Percentiles rank a stretch among this genome's conserved stretches.
These are phyloP conservation scores for Yarrowia sp. DNA, from an alignment of 805 yeast species.

Conservation along the genomic window DNA sequence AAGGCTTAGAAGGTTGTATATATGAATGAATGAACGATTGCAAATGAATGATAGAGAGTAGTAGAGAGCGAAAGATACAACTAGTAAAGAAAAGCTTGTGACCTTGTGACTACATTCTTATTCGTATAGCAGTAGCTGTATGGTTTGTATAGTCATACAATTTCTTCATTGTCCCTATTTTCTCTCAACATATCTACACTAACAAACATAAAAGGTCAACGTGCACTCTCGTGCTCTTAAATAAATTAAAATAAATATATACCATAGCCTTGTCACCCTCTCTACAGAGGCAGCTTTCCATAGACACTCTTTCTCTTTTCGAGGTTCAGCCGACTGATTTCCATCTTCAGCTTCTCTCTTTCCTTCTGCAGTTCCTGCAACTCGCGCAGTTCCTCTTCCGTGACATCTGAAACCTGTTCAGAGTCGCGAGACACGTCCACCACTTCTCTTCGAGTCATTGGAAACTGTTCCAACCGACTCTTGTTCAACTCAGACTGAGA, in stretches of 20 bases:
- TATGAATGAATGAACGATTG: neutral
- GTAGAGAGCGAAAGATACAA: too few relatives aligned
- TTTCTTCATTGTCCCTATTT: too few relatives aligned
- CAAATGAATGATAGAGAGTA: too few relatives aligned
- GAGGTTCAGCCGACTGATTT: conserved; percentile 16
- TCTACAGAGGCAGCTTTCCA: conserved; percentile 18
- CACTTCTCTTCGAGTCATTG: conserved; percentile 9
- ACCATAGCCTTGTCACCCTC: too few relatives aligned
- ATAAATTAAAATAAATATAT: conserved; percentile 27
- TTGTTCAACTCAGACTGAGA: conserved; percentile 29
- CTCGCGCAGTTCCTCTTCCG: conserved; percentile 6
- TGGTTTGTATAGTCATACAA: too few relatives aligned
- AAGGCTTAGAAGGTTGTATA: conserved; percentile 6
- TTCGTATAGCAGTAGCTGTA: too few relatives aligned
- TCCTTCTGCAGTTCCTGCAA: conserved; percentile 22
- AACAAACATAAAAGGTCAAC: too few relatives aligned
- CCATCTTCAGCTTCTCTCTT: conserved; percentile 23
- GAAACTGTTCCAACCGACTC: conserved; percentile 32
- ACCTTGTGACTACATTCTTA: too few relatives aligned
- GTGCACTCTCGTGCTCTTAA: neutral
- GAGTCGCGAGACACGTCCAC: conserved; percentile 8
- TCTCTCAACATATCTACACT: too few relatives aligned
- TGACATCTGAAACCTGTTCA: neutral
- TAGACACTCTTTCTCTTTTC: conserved; percentile 24
- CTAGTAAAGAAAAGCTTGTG: too few relatives aligned